Percentiles rank a stretch among this genome's conserved stretches.
Evolutionary conservation across 2,329 filamentous ascomycete species (phyloP).

Genomic region (Exophiala lecanii-corni): DNA sequence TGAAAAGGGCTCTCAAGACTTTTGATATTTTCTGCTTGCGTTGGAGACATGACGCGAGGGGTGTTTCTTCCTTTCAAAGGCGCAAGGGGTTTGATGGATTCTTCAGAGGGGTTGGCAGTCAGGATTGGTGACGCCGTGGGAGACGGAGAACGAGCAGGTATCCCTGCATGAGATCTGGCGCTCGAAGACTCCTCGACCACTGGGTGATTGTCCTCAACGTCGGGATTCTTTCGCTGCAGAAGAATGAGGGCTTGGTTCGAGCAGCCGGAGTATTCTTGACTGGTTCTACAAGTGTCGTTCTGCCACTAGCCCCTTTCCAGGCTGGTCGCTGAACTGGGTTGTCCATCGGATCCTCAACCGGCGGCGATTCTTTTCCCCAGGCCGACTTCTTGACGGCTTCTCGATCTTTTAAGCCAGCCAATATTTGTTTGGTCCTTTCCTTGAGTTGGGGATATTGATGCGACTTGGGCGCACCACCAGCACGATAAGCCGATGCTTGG

Average conservation of each 20-base stretch:
- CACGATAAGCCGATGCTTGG: conserved; percentile 26
- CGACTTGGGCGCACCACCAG: conserved; percentile 25
- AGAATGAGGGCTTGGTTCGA: conserved; percentile 31
- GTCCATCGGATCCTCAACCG: conserved; percentile 39
- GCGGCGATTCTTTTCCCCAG: conserved; percentile 30
- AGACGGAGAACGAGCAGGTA: conserved; percentile 15
- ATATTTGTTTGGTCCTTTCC: conserved; percentile 35
- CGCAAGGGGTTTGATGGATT: conserved; percentile 39
- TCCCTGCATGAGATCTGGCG: too few relatives aligned
- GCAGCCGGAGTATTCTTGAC: conserved; percentile 57
- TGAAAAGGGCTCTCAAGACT: conserved; percentile 20
- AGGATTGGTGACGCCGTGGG: conserved; percentile 29
- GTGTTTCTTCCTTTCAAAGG: conserved; percentile 40
- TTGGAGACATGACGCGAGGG: conserved; percentile 27
- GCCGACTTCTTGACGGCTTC: conserved; percentile 30
- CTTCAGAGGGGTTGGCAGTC: conserved; percentile 27
- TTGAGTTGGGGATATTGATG: conserved; percentile 31
- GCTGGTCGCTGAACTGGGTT: conserved; percentile 46
- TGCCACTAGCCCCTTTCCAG: conserved; percentile 71
- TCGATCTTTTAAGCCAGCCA: conserved; percentile 30
- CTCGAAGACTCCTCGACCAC: background rate
- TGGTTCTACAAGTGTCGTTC: conserved; percentile 59
- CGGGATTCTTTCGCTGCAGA: conserved; percentile 23
- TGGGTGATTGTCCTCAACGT: conserved; percentile 1
- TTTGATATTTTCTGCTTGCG: conserved; percentile 1